These are phyloP conservation scores for Podaxis sp. DNA, from an alignment of 768 basidiomycete genomes.

Conservation along the genomic window DNA sequence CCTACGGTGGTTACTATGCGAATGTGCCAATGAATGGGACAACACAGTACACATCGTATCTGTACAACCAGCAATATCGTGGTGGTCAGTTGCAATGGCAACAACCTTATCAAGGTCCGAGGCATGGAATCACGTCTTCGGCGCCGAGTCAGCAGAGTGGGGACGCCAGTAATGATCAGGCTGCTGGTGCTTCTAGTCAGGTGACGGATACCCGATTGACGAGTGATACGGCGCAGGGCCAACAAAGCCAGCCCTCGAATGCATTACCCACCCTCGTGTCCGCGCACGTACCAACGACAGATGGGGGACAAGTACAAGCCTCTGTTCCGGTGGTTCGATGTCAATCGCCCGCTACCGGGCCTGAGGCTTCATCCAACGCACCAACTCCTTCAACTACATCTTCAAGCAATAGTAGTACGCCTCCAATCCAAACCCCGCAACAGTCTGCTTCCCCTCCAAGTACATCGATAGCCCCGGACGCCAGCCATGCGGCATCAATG, in stretches of 20 bases:
- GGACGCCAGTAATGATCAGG: neutral
- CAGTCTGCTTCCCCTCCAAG: conserved; percentile 9
- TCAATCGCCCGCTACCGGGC: neutral
- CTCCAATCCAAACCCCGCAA: conserved; percentile 6
- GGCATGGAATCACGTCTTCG: neutral
- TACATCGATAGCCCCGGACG: neutral
- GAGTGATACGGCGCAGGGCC: neutral
- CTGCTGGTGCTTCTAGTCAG: neutral
- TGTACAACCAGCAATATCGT: conserved; percentile 16
- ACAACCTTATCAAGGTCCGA: conserved; percentile 22
- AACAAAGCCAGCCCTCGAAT: neutral
- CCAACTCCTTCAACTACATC: neutral
- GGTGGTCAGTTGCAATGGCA: conserved; percentile 23
- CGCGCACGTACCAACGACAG: neutral
- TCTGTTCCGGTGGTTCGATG: neutral
- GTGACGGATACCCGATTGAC: neutral
- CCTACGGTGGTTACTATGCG: conserved; percentile 17
- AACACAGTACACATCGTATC: conserved; percentile 17
- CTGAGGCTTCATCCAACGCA: neutral
- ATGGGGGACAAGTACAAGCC: neutral
- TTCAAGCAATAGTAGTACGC: neutral
- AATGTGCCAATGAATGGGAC: conserved; percentile 14
- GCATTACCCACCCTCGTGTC: neutral
- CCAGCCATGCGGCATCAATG: neutral
- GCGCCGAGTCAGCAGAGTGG: neutral